A percentile compares a stretch with the other conserved stretches of the same genome.
phyloP scores from a whole-genome alignment of 306 rosid genomes.

The Crotalaria pallida region DNA sequence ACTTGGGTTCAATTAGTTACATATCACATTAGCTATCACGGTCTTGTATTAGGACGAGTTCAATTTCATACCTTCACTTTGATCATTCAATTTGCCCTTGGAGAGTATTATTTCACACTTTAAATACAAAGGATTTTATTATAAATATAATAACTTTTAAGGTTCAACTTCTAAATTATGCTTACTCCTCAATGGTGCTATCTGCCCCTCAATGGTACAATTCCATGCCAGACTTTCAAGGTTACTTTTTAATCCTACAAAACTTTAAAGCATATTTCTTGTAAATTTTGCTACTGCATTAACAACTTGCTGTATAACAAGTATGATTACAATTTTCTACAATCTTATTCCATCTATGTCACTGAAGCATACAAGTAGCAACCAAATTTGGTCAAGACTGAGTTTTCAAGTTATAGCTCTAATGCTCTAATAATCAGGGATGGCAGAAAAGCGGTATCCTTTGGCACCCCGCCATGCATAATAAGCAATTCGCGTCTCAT shows the following conservation, averaged over 20 bases:
- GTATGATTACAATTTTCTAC: conserved; percentile 8
- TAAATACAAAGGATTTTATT: no score
- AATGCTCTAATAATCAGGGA: conserved; percentile 70
- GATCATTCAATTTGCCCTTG: no score
- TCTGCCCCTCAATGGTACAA: conserved; percentile 9
- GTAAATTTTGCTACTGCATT: conserved; percentile 4
- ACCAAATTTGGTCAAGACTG: not conserved
- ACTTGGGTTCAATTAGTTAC: no score
- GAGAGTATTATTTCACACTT: no score
- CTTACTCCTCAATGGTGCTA: no score
- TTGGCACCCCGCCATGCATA: conserved; percentile 91
- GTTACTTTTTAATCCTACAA: not conserved
- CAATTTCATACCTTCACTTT: no score
- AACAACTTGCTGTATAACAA: conserved; percentile 2
- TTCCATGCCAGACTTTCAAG: not conserved
- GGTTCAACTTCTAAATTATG: no score
- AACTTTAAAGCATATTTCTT: not conserved
- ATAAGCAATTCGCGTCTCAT: conserved; percentile 89
- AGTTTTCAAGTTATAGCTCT: not conserved
- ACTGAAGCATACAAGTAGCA: conserved; percentile 8
- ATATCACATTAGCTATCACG: no score
- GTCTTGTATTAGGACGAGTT: no score
- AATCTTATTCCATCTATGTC: not conserved
- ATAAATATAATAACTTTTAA: no score
- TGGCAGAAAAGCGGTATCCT: conserved; percentile 81